Percentiles rank a stretch among this genome's conserved stretches.
phyloP scores from a whole-genome alignment of 768 basidiomycete genomes.

The Grammothele lineata region DNA sequence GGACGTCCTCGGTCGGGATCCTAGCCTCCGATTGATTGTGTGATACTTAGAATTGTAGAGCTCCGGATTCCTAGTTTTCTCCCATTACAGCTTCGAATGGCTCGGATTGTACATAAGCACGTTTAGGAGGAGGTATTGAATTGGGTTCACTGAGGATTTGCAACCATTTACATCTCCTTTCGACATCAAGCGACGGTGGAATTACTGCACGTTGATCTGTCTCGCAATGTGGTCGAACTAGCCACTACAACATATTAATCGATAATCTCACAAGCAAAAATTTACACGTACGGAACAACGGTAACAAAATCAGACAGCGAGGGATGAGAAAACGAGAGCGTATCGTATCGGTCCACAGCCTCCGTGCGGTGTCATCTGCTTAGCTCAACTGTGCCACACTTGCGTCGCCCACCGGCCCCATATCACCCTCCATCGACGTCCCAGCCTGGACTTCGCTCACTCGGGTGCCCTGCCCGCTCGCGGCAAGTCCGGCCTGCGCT shows the following conservation, averaged over 20 bases:
- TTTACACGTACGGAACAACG: constrained; percentile 3
- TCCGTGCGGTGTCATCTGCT: not conserved
- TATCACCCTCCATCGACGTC: constrained; percentile 44
- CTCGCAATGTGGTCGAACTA: no score
- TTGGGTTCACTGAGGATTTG: no score
- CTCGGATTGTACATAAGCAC: no score
- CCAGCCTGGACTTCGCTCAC: constrained; percentile 48
- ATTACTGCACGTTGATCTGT: no score
- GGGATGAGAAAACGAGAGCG: not conserved
- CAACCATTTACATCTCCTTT: no score
- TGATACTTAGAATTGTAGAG: not conserved
- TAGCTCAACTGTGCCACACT: constrained; percentile 15
- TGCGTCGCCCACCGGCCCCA: constrained; percentile 47
- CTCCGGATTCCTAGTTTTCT: no score
- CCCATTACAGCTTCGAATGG: no score
- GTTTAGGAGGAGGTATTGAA: no score
- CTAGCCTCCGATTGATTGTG: constrained; percentile 18
- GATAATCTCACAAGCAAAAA: constrained; percentile 1
- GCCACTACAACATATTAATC: constrained; percentile 1
- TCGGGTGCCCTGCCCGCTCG: constrained; percentile 57
- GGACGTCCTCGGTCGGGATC: constrained; percentile 14
- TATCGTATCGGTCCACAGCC: not conserved
- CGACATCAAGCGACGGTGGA: no score
- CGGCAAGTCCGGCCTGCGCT: constrained; percentile 42
- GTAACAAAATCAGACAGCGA: not conserved